Base-by-base conservation (phyloP, 2,329 filamentous ascomycete species). In the Cladobotryum mycophilum region DNA sequence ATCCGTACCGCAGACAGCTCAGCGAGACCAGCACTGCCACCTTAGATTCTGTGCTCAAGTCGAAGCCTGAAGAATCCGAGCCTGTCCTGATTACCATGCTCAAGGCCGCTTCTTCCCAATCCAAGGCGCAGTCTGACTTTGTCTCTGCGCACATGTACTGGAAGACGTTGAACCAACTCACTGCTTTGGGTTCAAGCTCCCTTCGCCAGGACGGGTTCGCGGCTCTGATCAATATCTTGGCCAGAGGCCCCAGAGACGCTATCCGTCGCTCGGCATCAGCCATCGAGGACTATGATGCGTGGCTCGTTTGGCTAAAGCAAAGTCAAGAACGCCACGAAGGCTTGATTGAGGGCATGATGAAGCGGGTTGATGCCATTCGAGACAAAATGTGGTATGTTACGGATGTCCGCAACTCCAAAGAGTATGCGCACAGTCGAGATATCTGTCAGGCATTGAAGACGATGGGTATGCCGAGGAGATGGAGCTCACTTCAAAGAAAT, bases 371-470 rank as follows among this genome's bases (percentile, higher is more conserved):
- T 51, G 84, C 86, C 18, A 76, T 96, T 37, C 82, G 93, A 40
- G 88, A 96, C 66, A 97, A 97, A 75, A 96, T 97, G 88, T 99
- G 93, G 93, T 99, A 95, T 65, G 88, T 93, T 53, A 92, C 88
- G 1, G 90, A 96, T 66, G 91, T 97, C 25, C 86, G 89, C 55
- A 91, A 92, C 60, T 96, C 93, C 4, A 87, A 84, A 45, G 82
- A 84, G 9, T 97, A 96, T 61, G 88, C 93, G 53, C 86, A 95
- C 58, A 89, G 89, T 37, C 85, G 85, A 52, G 89, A 92, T 56
- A 85, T 97, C 43, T 88, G 90, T 5, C 80, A 88, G 53, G 93
- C 92, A 4, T 73, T 99, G 45, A 95, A 93, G 67, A 89, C 87
- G 7, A 97, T 99, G 93, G 87, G 85, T 54, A 73, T 82, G 68